phyloP scores from a whole-genome alignment of 1,284 basidiomycete species.

The Wallemia hederae region DNA sequence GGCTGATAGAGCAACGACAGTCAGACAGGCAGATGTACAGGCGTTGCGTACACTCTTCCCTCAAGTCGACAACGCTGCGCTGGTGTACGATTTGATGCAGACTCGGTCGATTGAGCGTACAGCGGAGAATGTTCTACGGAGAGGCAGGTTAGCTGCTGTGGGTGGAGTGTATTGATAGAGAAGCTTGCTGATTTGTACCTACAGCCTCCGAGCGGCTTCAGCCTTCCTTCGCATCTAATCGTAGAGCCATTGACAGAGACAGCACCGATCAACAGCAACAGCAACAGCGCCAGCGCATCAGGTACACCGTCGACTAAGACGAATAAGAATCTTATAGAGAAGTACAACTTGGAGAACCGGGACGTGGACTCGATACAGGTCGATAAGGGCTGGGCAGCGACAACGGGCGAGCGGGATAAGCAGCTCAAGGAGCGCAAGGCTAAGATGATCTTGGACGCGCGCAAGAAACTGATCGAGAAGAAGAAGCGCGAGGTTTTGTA shows the following conservation, averaged over 20 bases:
- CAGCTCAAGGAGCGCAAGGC: neutral
- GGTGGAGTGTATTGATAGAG: neutral
- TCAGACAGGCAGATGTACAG: neutral
- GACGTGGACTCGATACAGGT: neutral
- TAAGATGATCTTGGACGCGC: neutral
- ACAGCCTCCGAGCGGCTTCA: neutral
- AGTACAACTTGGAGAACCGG: neutral
- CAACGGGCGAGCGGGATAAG: neutral
- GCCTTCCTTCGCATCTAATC: neutral
- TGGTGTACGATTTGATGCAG: neutral
- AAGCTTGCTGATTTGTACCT: neutral
- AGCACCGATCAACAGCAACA: neutral
- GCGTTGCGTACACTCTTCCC: neutral
- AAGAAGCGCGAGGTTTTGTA: neutral
- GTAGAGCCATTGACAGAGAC: neutral
- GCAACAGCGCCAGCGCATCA: neutral
- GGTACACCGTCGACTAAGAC: neutral
- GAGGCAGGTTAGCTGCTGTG: neutral
- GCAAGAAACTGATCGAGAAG: neutral
- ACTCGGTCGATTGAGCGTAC: neutral
- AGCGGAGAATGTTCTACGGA: neutral
- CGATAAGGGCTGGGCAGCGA: neutral
- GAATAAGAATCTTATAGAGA: neutral
- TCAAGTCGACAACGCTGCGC: neutral
- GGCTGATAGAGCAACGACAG: neutral